Percentiles rank a stretch among this genome's conserved stretches.
These are phyloP conservation scores for Beta corolliflora DNA, from an alignment of 179 eudicot genomes.

Conservation along the genomic window DNA sequence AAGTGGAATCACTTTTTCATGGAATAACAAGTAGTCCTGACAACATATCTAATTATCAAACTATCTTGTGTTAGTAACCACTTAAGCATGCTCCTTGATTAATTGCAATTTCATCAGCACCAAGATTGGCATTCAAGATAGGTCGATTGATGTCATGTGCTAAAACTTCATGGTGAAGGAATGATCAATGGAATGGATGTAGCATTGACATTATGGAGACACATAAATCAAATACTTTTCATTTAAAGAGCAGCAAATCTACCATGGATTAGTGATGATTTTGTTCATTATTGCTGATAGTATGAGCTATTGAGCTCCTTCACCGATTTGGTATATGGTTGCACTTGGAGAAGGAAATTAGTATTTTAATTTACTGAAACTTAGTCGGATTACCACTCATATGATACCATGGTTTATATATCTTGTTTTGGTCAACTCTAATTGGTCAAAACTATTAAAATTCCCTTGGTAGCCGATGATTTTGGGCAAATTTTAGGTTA, in stretches of 20 bases:
- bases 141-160: neutral
- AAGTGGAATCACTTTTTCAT: neutral
- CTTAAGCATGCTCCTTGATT: neutral
- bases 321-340: neutral
- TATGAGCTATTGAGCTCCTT: neutral
- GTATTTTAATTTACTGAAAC: neutral
- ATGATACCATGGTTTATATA: neutral
- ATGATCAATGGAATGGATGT: neutral
- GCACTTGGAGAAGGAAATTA: neutral
- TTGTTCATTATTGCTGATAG: neutral
- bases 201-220: neutral
- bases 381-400: neutral
- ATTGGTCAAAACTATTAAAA: neutral
- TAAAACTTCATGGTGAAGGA: constrained; percentile 2
- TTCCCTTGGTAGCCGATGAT: neutral
- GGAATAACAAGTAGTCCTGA: constrained; percentile 4
- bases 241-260: neutral
- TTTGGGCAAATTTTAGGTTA: neutral
- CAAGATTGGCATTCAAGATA: neutral
- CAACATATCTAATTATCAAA: neutral
- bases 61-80: neutral
- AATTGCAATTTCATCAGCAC: neutral
- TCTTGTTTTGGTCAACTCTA: neutral
- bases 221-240: neutral
- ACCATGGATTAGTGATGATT: neutral